phyloP scores from a whole-genome alignment of 192 early-diverging fungal species.

The Coemansia sp. region DNA sequence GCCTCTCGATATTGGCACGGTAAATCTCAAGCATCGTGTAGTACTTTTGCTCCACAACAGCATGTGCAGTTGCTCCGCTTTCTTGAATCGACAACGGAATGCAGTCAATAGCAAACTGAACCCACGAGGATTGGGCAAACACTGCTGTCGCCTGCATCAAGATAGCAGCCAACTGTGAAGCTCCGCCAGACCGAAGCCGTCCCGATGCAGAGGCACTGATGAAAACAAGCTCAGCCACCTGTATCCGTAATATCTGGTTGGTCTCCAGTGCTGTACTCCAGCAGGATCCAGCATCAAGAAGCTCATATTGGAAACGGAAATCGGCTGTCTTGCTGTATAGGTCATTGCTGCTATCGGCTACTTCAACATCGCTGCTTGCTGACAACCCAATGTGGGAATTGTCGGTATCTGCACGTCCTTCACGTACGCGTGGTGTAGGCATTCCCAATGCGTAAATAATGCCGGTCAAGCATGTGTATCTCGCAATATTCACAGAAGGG shows the following conservation, averaged over 20 bases:
- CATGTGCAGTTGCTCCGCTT: neutral
- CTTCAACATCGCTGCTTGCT: neutral
- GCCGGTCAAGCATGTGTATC: constrained; percentile 25
- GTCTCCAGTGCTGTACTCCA: constrained; percentile 29
- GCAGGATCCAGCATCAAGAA: constrained; percentile 13
- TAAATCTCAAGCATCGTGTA: constrained; percentile 44
- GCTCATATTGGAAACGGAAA: constrained; percentile 22
- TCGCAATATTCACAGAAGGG: constrained; percentile 10
- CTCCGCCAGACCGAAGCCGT: constrained; percentile 17
- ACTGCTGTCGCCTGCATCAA: constrained; percentile 23
- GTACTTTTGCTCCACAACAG: constrained; percentile 4
- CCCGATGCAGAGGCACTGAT: constrained; percentile 32
- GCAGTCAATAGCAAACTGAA: constrained; percentile 15
- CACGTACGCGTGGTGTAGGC: constrained; percentile 1
- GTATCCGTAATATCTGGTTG: constrained; percentile 18
- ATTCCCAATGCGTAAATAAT: constrained; percentile 29
- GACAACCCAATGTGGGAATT: neutral
- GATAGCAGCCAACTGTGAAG: constrained; percentile 13
- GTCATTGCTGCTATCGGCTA: constrained; percentile 1
- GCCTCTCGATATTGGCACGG: constrained; percentile 34
- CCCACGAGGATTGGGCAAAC: constrained; percentile 35
- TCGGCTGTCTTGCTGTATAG: neutral
- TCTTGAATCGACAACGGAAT: constrained; percentile 15
- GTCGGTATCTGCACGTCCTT: neutral
- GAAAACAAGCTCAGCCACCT: constrained; percentile 45